Evolutionary conservation across 23 red algal species (phyloP).

Genomic region (Agarophyton chilense): DNA sequence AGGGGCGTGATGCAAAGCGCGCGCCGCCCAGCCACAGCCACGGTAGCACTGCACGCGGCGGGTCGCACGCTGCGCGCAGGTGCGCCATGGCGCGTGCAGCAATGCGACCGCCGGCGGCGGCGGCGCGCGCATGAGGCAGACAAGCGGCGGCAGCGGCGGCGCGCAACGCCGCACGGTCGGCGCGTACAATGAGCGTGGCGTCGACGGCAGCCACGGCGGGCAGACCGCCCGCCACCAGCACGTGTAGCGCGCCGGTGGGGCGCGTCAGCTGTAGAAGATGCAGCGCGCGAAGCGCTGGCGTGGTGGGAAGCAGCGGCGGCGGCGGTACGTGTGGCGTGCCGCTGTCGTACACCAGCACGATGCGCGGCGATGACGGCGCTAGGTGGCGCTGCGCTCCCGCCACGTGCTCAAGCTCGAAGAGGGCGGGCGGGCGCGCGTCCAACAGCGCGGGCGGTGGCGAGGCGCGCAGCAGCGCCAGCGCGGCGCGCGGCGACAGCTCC

Average conservation of each 20-base stretch:
- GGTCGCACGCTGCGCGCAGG: not conserved
- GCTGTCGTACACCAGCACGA: constrained; percentile 6
- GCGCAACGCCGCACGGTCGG: not conserved
- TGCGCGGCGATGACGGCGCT: not conserved
- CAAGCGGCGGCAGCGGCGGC: too few species aligned
- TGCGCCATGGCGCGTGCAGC: not conserved
- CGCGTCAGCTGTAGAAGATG: not conserved
- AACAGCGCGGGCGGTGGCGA: not conserved
- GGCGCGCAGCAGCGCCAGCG: not conserved
- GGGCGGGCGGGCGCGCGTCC: constrained; percentile 20
- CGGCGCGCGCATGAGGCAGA: too few species aligned
- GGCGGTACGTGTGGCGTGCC: not conserved
- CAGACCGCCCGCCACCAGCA: not conserved
- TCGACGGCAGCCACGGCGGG: not conserved
- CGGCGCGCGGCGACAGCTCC: not conserved
- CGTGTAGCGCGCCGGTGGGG: not conserved
- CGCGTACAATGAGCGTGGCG: not conserved
- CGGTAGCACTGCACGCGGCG: not conserved
- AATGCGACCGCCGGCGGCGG: too few species aligned
- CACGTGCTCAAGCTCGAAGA: not conserved
- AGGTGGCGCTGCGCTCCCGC: not conserved
- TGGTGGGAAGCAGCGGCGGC: constrained; percentile 6
- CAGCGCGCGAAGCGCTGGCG: not conserved
- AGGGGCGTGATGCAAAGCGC: not conserved
- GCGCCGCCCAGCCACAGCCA: not conserved